A percentile compares a stretch with the other conserved stretches of the same genome.
These are phyloP conservation scores for Paraphaeosphaeria sporulosa DNA, from an alignment of 2,329 filamentous ascomycete species.

Conservation along the genomic window DNA sequence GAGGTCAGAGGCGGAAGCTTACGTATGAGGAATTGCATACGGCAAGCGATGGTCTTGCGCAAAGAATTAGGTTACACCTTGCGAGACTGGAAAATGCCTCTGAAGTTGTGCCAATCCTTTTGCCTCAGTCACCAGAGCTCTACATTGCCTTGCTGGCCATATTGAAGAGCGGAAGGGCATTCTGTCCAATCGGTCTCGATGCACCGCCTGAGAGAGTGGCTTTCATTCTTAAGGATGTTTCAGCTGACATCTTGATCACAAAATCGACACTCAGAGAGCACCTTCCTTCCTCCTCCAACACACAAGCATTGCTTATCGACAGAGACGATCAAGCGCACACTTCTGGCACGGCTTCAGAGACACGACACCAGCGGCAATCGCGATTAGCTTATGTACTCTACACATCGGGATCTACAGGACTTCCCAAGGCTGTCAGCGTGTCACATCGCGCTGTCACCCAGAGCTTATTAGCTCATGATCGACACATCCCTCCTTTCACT, in stretches of 20 bases:
- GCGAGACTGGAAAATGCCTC: constrained; percentile 41
- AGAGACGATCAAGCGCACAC: constrained; percentile 38
- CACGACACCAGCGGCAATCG: constrained; percentile 10
- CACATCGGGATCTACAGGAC: constrained; percentile 88
- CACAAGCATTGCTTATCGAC: constrained; percentile 54
- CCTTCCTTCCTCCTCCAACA: constrained; percentile 47
- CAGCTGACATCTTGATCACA: constrained; percentile 73
- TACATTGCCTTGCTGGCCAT: constrained; percentile 81
- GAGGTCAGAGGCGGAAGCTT: constrained; percentile 57
- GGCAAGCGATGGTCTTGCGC: constrained; percentile 64
- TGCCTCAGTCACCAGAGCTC: constrained; percentile 78
- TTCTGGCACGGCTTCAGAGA: constrained; percentile 28
- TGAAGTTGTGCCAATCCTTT: constrained; percentile 73
- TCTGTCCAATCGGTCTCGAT: constrained; percentile 84
- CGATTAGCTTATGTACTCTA: constrained; percentile 88
- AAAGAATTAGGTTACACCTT: constrained; percentile 29
- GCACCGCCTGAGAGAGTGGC: constrained; percentile 76
- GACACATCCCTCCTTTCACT: constrained; percentile 75
- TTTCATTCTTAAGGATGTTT: constrained; percentile 82
- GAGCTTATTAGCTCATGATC: constrained; percentile 81
- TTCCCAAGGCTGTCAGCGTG: constrained; percentile 85
- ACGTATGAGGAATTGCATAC: constrained; percentile 71
- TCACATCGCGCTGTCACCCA: constrained; percentile 83
- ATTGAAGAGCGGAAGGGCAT: constrained; percentile 81
- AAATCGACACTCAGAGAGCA: constrained; percentile 56